phyloP scores from a whole-genome alignment of 2,329 filamentous ascomycete species.

The Cytospora mali region DNA sequence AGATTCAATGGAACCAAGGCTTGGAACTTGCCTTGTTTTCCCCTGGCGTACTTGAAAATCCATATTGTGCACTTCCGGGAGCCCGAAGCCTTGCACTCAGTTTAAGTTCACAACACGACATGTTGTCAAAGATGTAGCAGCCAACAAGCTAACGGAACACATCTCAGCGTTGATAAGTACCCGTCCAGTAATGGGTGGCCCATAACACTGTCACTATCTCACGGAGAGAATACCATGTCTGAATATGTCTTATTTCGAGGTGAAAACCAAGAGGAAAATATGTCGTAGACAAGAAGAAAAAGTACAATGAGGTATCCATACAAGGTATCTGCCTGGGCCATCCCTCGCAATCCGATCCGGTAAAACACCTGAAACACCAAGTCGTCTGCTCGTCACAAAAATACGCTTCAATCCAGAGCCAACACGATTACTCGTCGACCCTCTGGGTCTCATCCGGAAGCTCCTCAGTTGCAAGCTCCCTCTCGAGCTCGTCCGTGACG shows the following conservation, averaged over 20 bases:
- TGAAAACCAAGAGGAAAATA: background rate
- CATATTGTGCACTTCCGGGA: too few relatives aligned
- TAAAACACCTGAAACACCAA: slow-evolving; percentile 16
- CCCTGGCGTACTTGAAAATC: too few relatives aligned
- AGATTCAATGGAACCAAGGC: too few relatives aligned
- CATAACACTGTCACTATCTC: too few relatives aligned
- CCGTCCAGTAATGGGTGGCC: too few relatives aligned
- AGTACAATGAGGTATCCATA: background rate
- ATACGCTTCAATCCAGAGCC: slow-evolving; percentile 25
- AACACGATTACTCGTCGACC: slow-evolving; percentile 47
- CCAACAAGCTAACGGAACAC: too few relatives aligned
- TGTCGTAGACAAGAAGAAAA: background rate
- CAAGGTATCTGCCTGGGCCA: background rate
- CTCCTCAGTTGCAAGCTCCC: slow-evolving; percentile 71
- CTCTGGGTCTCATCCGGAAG: slow-evolving; percentile 53
- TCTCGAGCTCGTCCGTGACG: slow-evolving; percentile 89
- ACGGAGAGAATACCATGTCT: background rate
- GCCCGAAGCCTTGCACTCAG: too few relatives aligned
- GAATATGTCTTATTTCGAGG: background rate
- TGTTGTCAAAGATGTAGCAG: too few relatives aligned
- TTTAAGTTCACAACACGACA: too few relatives aligned
- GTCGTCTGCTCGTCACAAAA: background rate
- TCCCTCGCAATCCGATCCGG: background rate
- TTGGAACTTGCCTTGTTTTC: too few relatives aligned
- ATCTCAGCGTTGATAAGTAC: too few relatives aligned